A percentile compares a stretch with the other conserved stretches of the same genome.
Conservation (phyloP, 1,284 basidiomycete genomes). For the Irpex sp. region DNA sequence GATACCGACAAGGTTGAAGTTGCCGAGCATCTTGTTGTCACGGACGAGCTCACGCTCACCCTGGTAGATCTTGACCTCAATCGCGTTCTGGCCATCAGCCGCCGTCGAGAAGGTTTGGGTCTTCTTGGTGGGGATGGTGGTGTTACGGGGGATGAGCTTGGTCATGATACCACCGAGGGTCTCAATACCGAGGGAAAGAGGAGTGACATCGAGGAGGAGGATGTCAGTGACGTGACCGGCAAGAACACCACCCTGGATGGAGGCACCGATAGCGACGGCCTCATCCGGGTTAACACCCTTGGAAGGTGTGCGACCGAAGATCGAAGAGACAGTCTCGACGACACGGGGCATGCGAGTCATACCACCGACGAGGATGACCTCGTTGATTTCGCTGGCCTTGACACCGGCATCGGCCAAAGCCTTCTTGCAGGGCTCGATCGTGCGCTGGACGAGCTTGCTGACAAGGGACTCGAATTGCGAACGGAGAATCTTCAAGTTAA, state of each 20-base stretch:
- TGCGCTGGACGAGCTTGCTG: slow-evolving; percentile 79
- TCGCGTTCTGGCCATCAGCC: slow-evolving; percentile 92
- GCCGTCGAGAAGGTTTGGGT: slow-evolving; percentile 98
- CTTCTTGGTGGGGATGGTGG: slow-evolving; percentile 99
- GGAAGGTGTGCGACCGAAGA: slow-evolving; percentile 93
- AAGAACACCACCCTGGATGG: slow-evolving; percentile 96
- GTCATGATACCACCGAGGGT: slow-evolving; percentile 99
- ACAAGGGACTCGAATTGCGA: slow-evolving; percentile 90
- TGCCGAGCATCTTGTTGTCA: slow-evolving; percentile 99
- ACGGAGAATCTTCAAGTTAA: slow-evolving; percentile 87
- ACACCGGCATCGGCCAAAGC: slow-evolving; percentile 88
- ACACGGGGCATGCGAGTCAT: slow-evolving; percentile 98
- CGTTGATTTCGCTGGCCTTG: slow-evolving; percentile 89
- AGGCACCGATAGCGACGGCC: slow-evolving; percentile 94
- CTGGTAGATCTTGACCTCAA: slow-evolving; percentile 97
- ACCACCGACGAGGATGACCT: slow-evolving; percentile 97
- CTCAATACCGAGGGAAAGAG: slow-evolving; percentile 91
- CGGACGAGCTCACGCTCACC: slow-evolving; percentile 96
- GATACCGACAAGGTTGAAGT: slow-evolving; percentile 98
- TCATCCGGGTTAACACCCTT: slow-evolving; percentile 99
- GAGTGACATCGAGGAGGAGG: slow-evolving; percentile 93
- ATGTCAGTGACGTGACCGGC: slow-evolving; percentile 97
- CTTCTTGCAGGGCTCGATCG: slow-evolving; percentile 97
- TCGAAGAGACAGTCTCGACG: slow-evolving; percentile 84
- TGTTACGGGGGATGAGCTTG: slow-evolving; percentile 92